Evolutionary conservation across 2,329 filamentous ascomycete genomes (phyloP).

Genomic region (Diaporthe sp.): DNA sequence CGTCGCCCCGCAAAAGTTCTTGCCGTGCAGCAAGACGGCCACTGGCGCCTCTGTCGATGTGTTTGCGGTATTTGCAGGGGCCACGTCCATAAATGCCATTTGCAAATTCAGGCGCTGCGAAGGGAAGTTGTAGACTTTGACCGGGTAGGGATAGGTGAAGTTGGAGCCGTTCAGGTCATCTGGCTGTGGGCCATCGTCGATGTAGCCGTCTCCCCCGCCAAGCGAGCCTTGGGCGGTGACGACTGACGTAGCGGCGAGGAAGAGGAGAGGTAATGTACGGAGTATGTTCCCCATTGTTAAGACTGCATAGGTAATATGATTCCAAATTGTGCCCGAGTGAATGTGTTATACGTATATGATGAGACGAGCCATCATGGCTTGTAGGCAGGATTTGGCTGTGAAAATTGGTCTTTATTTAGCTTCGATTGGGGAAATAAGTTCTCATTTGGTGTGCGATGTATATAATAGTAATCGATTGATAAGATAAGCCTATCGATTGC

Average conservation of each 20-base stretch:
- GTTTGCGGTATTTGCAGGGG: conserved; percentile 51
- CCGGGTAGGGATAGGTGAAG: conserved; percentile 66
- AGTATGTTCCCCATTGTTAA: background rate
- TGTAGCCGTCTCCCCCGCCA: conserved; percentile 39
- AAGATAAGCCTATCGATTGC: conserved; percentile 11
- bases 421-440: background rate
- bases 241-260: conserved; percentile 10
- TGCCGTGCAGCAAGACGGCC: conserved; percentile 66
- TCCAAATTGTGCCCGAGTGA: background rate
- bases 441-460: background rate
- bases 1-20: conserved; percentile 69
- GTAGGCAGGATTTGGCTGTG: background rate
- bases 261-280: background rate
- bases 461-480: background rate
- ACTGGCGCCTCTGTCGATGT: conserved; percentile 49
- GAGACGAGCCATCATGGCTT: background rate
- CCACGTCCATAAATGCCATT: conserved; percentile 70
- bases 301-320: too few species aligned
- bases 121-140: conserved; percentile 62
- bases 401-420: background rate
- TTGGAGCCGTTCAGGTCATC: conserved; percentile 63
- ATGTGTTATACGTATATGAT: background rate
- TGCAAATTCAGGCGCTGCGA: conserved; percentile 63
- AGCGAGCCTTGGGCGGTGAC: conserved; percentile 26
- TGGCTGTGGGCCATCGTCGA: conserved; percentile 55